These are phyloP conservation scores for Talaromyces atroroseus DNA, from an alignment of 2,329 filamentous ascomycete genomes.

Conservation along the genomic window DNA sequence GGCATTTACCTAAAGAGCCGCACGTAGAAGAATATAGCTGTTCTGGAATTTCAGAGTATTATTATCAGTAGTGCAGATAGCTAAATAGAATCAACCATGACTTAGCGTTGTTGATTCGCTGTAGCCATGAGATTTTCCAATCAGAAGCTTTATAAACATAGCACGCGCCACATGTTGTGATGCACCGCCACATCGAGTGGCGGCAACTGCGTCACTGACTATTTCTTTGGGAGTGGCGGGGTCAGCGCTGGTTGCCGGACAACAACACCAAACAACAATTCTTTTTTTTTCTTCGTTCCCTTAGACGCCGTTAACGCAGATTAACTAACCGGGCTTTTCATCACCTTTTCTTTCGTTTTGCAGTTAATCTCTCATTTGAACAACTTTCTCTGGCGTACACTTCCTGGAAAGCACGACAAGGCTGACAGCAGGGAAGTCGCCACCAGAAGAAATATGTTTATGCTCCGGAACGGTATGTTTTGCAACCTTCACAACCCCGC, in stretches of 20 bases:
- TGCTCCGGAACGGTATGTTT: conserved; percentile 52
- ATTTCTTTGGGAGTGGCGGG: background rate
- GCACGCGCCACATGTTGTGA: conserved; percentile 4
- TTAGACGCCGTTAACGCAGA: background rate
- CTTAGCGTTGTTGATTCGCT: too few species aligned
- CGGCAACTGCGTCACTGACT: conserved; percentile 6
- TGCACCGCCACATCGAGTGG: conserved; percentile 10
- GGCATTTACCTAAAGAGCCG: too few species aligned
- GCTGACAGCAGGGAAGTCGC: conserved; percentile 18
- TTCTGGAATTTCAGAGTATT: too few species aligned
- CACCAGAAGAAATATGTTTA: conserved; percentile 44
- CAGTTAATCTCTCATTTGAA: background rate
- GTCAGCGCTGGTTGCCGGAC: conserved; percentile 15
- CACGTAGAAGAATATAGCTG: too few species aligned
- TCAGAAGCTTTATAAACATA: too few species aligned
- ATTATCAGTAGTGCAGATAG: background rate
- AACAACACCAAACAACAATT: conserved; percentile 11
- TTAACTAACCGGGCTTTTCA: background rate
- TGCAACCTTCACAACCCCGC: conserved; percentile 21
- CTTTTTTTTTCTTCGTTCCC: conserved; percentile 2
- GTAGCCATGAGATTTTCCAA: background rate
- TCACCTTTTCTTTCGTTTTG: background rate
- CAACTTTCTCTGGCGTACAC: background rate
- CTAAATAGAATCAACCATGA: too few species aligned
- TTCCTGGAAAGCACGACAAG: background rate